Conservation (phyloP, 352 stramenopile genomes). For the Phytophthora ohioensis region DNA sequence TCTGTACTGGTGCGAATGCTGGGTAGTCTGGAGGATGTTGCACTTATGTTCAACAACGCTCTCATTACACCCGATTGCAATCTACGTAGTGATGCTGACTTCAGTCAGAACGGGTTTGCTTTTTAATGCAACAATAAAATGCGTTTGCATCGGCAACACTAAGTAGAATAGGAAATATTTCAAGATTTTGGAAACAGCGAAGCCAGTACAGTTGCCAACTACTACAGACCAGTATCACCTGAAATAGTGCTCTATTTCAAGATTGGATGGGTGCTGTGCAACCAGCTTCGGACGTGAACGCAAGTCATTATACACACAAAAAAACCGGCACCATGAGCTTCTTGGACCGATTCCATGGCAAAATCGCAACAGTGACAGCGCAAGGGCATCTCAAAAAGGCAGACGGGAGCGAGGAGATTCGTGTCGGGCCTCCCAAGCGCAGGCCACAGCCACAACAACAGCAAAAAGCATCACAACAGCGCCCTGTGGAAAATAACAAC, state of each 20-base stretch:
- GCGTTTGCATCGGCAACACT: too few species aligned
- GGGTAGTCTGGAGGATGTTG: background rate
- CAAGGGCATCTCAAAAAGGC: conserved; percentile 82
- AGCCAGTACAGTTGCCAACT: too few species aligned
- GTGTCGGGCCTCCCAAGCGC: conserved; percentile 70
- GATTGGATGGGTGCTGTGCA: too few species aligned
- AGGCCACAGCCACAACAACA: conserved; percentile 37
- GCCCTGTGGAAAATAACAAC: conserved; percentile 26
- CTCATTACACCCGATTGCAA: background rate
- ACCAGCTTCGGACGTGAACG: background rate
- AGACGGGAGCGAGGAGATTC: conserved; percentile 85
- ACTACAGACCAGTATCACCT: too few species aligned
- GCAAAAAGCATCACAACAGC: conserved; percentile 14
- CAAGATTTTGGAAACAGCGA: too few species aligned
- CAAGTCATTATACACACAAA: background rate
- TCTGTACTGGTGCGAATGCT: background rate
- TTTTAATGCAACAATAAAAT: too few species aligned
- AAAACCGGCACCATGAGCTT: conserved; percentile 71
- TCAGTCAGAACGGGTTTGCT: background rate
- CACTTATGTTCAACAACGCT: background rate
- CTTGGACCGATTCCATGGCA: conserved; percentile 83
- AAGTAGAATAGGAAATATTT: too few species aligned
- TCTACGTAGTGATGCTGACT: background rate
- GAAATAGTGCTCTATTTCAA: too few species aligned
- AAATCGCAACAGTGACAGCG: conserved; percentile 84